These are phyloP conservation scores for Phytopythium aichiense DNA, from an alignment of 352 stramenopile genomes.

Conservation along the genomic window DNA sequence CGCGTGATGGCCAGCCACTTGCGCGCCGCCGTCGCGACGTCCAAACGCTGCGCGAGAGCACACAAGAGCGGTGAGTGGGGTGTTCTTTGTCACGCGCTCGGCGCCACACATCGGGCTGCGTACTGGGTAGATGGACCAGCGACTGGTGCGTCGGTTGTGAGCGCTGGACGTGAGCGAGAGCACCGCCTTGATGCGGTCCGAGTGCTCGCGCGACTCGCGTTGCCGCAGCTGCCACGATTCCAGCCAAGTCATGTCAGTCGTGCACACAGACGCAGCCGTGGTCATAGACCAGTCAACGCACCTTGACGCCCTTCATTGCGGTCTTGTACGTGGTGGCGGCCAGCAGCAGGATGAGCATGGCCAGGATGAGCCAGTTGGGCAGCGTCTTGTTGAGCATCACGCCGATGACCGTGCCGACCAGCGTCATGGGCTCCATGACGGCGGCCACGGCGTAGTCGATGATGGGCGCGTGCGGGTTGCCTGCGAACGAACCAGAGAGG, in stretches of 20 bases:
- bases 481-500: conserved; percentile 11
- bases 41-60: conserved; percentile 37
- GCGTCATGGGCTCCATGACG: conserved; percentile 95
- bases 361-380: conserved; percentile 79
- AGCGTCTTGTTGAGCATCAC: conserved; percentile 84
- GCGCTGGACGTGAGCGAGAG: conserved; percentile 30
- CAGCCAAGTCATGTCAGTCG: background rate
- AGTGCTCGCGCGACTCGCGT: conserved; percentile 47
- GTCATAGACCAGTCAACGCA: conserved; percentile 15
- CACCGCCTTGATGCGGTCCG: conserved; percentile 43
- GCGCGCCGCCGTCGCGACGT: conserved; percentile 52
- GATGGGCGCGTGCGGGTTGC: conserved; percentile 85
- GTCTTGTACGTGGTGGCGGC: conserved; percentile 79
- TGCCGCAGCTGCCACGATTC: conserved; percentile 31
- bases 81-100: too few species aligned
- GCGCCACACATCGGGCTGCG: background rate
- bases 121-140: conserved; percentile 73
- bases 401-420: conserved; percentile 74
- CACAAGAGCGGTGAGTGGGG: background rate
- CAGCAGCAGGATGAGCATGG: conserved; percentile 71
- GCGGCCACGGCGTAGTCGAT: conserved; percentile 98
- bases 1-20: conserved; percentile 64
- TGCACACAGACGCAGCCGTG: background rate
- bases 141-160: conserved; percentile 35
- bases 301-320: conserved; percentile 59